Conservation (phyloP, 176 grass and related monocot species). For the Secale cereale region DNA sequence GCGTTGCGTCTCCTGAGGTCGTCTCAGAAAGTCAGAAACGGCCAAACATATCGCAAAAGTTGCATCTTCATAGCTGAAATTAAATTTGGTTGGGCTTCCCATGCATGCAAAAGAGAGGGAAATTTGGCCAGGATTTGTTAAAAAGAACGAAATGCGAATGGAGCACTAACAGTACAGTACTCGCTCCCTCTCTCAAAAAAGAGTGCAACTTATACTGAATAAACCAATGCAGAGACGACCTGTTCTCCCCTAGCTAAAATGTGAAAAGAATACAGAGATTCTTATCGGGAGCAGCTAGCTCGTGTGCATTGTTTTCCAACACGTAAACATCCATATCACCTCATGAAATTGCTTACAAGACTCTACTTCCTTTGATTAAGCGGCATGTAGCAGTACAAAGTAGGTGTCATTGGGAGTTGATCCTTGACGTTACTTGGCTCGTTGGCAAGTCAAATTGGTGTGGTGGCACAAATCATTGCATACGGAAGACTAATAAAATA, state of each 20-base stretch:
- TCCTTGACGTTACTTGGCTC: slow-evolving; percentile 12
- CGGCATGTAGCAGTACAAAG: slow-evolving; percentile 8
- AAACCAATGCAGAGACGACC: background rate
- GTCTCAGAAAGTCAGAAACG: background rate
- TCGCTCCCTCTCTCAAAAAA: background rate
- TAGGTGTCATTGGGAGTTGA: slow-evolving; percentile 30
- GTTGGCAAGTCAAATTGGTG: slow-evolving; percentile 5
- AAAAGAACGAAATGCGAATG: background rate
- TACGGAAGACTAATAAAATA: background rate
- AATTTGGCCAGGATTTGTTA: background rate
- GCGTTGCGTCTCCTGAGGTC: background rate
- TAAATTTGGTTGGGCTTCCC: background rate
- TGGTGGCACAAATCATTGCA: background rate
- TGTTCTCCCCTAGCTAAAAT: background rate
- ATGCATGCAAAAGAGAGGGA: background rate
- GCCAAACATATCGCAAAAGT: background rate
- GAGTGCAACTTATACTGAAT: background rate
- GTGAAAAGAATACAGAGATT: slow-evolving; percentile 12
- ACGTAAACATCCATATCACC: slow-evolving; percentile 44
- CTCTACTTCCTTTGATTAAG: slow-evolving; percentile 39
- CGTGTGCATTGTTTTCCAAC: slow-evolving; percentile 16
- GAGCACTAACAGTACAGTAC: background rate
- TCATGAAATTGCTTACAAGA: slow-evolving; percentile 54
- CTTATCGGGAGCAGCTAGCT: background rate
- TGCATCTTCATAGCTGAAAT: background rate